A percentile compares a stretch with the other conserved stretches of the same genome.
Conservation (phyloP, 306 rosid genomes). For the Cyclanthera cordifolia region DNA sequence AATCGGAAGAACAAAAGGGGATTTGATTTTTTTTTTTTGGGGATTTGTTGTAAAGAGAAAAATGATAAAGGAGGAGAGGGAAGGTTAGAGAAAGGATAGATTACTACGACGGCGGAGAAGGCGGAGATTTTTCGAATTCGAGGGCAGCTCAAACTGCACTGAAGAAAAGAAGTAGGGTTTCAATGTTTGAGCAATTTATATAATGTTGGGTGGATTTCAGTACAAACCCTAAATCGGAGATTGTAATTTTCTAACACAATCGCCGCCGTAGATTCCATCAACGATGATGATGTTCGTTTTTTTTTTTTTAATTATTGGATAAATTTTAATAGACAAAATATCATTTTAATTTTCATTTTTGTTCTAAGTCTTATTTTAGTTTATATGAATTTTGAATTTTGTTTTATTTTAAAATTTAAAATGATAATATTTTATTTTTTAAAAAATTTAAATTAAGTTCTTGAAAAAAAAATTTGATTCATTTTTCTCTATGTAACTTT, state of each 20-base stretch:
- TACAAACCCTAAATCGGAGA: conserved; percentile 40
- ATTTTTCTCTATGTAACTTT: too few relatives aligned
- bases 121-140: conserved; percentile 20
- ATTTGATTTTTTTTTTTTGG: background rate
- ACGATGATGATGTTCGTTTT: background rate
- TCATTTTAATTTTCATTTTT: too few relatives aligned
- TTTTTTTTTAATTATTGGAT: too few relatives aligned
- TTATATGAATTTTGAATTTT: too few relatives aligned
- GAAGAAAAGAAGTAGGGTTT: background rate
- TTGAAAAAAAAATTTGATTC: too few relatives aligned
- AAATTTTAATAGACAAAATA: too few relatives aligned
- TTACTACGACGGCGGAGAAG: conserved; percentile 25
- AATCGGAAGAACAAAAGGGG: background rate
- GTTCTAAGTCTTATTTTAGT: too few relatives aligned
- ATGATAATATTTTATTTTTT: too few relatives aligned
- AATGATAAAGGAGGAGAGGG: conserved; percentile 79
- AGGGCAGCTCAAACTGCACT: conserved; percentile 34
- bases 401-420: too few relatives aligned
- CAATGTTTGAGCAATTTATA: conserved; percentile 9
- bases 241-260: background rate
- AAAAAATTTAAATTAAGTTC: too few relatives aligned
- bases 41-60: conserved; percentile 5
- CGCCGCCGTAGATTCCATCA: background rate
- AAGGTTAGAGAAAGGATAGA: conserved; percentile 25
- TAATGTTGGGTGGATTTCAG: conserved; percentile 23